These are phyloP conservation scores for Sclerospora graminicola DNA, from an alignment of 352 stramenopile genomes.

Conservation along the genomic window DNA sequence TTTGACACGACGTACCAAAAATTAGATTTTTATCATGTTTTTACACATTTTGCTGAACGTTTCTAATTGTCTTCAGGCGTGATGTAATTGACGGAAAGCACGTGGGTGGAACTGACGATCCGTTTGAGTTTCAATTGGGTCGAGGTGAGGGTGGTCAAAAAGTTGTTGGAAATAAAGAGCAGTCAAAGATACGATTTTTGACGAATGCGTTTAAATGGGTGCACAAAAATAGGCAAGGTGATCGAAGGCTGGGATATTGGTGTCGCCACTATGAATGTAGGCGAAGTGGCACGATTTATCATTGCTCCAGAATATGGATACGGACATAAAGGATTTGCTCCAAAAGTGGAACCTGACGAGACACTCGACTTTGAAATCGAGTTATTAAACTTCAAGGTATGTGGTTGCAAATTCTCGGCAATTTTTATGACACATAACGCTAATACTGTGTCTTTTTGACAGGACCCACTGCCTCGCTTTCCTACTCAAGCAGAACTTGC, in stretches of 20 bases:
- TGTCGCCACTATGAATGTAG: conserved; percentile 66
- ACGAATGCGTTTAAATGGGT: background rate
- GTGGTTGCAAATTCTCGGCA: background rate
- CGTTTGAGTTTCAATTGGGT: conserved; percentile 78
- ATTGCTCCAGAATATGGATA: conserved; percentile 78
- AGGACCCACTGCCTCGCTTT: conserved; percentile 76
- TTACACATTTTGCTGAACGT: background rate
- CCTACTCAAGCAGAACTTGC: conserved; percentile 73
- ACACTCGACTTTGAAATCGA: conserved; percentile 85
- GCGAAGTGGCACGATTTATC: conserved; percentile 76
- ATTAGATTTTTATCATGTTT: background rate
- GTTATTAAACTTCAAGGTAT: conserved; percentile 62
- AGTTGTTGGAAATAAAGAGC: background rate
- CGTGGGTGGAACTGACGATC: conserved; percentile 73
- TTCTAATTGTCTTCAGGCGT: conserved; percentile 25
- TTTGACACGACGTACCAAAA: conserved; percentile 77
- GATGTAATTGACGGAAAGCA: conserved; percentile 73
- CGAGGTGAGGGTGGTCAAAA: conserved; percentile 27
- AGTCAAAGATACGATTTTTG: background rate
- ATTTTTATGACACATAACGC: background rate
- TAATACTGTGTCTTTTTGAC: background rate
- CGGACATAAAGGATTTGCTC: conserved; percentile 62
- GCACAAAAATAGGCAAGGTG: conserved; percentile 56
- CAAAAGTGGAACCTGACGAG: conserved; percentile 79
- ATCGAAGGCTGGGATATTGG: conserved; percentile 84